Base-by-base conservation (phyloP, 2,329 filamentous ascomycete species). In the Pseudogymnoascus sp. region DNA sequence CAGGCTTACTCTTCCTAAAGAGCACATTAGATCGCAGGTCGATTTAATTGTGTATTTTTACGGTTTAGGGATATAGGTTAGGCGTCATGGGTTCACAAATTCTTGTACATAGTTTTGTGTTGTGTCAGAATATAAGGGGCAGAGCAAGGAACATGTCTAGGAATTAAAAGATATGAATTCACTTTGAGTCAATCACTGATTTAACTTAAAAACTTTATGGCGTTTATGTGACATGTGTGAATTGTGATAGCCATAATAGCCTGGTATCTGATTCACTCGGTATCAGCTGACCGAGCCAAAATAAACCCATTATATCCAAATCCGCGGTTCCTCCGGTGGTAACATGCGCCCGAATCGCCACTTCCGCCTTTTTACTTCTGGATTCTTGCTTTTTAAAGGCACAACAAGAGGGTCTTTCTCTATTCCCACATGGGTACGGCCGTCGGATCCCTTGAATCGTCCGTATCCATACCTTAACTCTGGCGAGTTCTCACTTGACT, bases 341-440 rank as follows among this genome's bases (percentile, higher is more conserved):
- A 57, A 58, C 9, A 25, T 33, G 7, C 58, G 33, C 8, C 22
- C 39, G 15, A 43, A 20, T 6, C 30, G 38, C 59, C 61, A 63
- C 14, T 25, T 62, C 11, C 62, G 58, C 15, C 36, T 62, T 25
- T 53, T 65, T 3, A 47, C 63, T 1, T 60, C 65, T 0, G 67
- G 67, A 60, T 68, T 68, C 15, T 38, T 25, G 37, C 61, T 64
- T 47, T 68, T 50, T 4, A 72, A 37, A 0, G 68, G 67, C 2
- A 73, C 72, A 0, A 81, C 75, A 59, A 76, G 76, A 0, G 77
- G 76, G 22, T 77, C 73, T 22, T 74, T 68, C 35, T 85, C 82
- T 43, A 85, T 78, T 0, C 82, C 82, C 0, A 80, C 62, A 61
- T 83, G 79, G 0, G 71, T 68, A 6, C 72, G 71, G 0, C 79